These are phyloP conservation scores for Starmerella floricola DNA, from an alignment of 805 yeast genomes.

Conservation along the genomic window DNA sequence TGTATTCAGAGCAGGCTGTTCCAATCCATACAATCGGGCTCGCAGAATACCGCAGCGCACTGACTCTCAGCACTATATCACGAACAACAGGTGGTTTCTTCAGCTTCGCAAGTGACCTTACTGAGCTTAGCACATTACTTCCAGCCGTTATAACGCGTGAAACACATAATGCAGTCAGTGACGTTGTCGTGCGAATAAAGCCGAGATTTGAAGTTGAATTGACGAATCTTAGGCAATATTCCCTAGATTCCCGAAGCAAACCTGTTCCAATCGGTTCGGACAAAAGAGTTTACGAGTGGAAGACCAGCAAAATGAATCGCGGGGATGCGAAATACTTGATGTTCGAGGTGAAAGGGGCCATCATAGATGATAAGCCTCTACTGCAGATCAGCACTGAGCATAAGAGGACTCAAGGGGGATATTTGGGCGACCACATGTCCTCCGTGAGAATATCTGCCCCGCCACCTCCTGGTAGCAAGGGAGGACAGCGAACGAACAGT, in stretches of 20 bases:
- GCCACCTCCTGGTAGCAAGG: too few relatives aligned
- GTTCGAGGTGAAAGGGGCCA: background rate
- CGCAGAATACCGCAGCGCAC: background rate
- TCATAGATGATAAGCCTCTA: background rate
- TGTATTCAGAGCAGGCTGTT: background rate
- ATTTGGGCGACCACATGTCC: too few relatives aligned
- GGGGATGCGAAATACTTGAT: background rate
- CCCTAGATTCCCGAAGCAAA: background rate
- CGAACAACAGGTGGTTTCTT: constrained; percentile 6
- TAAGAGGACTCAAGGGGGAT: too few relatives aligned
- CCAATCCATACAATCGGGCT: constrained; percentile 5
- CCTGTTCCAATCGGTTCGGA: background rate
- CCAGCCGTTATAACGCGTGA: background rate
- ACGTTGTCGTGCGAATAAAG: constrained; percentile 2
- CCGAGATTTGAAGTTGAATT: constrained; percentile 6
- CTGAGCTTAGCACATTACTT: background rate
- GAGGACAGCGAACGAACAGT: too few relatives aligned
- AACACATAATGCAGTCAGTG: background rate
- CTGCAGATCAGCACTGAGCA: background rate
- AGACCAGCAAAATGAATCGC: background rate
- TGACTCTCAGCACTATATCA: constrained; percentile 4
- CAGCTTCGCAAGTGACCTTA: background rate
- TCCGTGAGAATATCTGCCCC: too few relatives aligned
- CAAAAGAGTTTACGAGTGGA: background rate
- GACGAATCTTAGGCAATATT: background rate